phyloP scores from a whole-genome alignment of 1,284 basidiomycete genomes.

The Coriolopsis trogii region DNA sequence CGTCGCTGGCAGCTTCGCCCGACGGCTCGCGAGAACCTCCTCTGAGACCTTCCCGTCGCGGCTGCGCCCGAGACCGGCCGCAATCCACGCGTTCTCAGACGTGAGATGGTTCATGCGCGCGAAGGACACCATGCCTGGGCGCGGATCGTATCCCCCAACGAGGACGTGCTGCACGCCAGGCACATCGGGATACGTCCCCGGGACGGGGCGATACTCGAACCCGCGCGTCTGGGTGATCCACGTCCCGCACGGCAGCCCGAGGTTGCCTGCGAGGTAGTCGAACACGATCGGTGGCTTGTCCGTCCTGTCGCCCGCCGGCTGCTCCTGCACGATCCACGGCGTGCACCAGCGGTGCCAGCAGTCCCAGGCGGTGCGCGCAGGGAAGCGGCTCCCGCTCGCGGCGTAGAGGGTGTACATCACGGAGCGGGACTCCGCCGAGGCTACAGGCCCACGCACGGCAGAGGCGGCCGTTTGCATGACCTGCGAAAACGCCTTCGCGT shows the following conservation, averaged over 20 bases:
- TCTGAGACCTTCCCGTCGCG: constrained; percentile 12
- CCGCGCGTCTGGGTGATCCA: constrained; percentile 6
- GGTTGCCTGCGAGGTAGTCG: constrained; percentile 21
- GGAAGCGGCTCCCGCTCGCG: constrained; percentile 14
- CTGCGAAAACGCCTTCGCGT: constrained; percentile 15
- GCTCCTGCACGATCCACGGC: constrained; percentile 19
- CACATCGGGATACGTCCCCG: constrained; percentile 23
- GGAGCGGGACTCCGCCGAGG: constrained; percentile 14
- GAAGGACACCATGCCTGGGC: constrained; percentile 17
- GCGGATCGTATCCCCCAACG: constrained; percentile 15
- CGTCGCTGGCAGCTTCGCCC: constrained; percentile 15
- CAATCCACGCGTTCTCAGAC: constrained; percentile 16
- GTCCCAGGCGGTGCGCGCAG: constrained; percentile 23
- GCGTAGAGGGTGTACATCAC: constrained; percentile 20
- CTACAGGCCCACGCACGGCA: constrained; percentile 10
- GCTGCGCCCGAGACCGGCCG: constrained; percentile 9
- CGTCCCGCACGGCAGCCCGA: constrained; percentile 12
- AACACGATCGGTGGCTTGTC: constrained; percentile 7
- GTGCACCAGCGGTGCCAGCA: constrained; percentile 30
- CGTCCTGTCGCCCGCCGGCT: background rate
- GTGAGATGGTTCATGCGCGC: constrained; percentile 17
- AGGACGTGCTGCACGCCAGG: constrained; percentile 21
- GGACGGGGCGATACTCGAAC: constrained; percentile 17
- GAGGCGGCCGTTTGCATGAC: constrained; percentile 19
- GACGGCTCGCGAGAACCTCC: constrained; percentile 11